These are phyloP conservation scores for Chaetomiaceae sp. DNA, from an alignment of 2,329 filamentous ascomycete species.

Conservation along the genomic window DNA sequence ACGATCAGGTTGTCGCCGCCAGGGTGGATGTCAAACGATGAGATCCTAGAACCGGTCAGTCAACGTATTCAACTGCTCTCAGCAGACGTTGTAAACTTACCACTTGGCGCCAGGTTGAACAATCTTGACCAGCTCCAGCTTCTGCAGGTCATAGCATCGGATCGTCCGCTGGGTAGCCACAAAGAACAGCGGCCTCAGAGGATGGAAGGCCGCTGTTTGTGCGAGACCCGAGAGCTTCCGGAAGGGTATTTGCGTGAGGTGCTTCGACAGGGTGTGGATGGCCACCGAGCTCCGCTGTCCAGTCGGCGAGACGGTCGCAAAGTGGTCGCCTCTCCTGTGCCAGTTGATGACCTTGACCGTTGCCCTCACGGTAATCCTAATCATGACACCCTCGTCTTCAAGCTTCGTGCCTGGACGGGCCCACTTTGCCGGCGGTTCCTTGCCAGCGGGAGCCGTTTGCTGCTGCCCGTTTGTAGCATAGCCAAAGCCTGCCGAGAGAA, in stretches of 20 bases:
- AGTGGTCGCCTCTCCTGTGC: slow-evolving; percentile 92
- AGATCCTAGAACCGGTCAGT: slow-evolving; percentile 62
- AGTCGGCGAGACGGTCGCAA: slow-evolving; percentile 82
- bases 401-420: slow-evolving; percentile 69
- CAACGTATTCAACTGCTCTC: background rate
- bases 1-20: slow-evolving; percentile 92
- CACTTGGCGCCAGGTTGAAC: slow-evolving; percentile 86
- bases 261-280: slow-evolving; percentile 92
- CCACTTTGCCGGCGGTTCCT: slow-evolving; percentile 78
- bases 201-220: slow-evolving; percentile 92
- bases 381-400: slow-evolving; percentile 71
- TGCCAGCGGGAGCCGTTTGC: slow-evolving; percentile 55
- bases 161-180: slow-evolving; percentile 93
- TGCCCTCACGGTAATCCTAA: slow-evolving; percentile 75
- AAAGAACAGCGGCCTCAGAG: slow-evolving; percentile 87
- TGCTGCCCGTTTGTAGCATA: slow-evolving; percentile 65
- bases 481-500: slow-evolving; percentile 87
- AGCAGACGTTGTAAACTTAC: slow-evolving; percentile 50
- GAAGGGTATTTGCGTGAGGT: slow-evolving; percentile 93
- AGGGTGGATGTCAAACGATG: slow-evolving; percentile 86
- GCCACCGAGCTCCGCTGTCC: slow-evolving; percentile 77
- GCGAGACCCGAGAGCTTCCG: slow-evolving; percentile 68
- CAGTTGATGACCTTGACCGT: slow-evolving; percentile 85
- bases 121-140: slow-evolving; percentile 87
- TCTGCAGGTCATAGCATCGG: slow-evolving; percentile 87